Evolutionary conservation across 441 rosid genomes (phyloP).

Genomic region (Brassica hybrid): DNA sequence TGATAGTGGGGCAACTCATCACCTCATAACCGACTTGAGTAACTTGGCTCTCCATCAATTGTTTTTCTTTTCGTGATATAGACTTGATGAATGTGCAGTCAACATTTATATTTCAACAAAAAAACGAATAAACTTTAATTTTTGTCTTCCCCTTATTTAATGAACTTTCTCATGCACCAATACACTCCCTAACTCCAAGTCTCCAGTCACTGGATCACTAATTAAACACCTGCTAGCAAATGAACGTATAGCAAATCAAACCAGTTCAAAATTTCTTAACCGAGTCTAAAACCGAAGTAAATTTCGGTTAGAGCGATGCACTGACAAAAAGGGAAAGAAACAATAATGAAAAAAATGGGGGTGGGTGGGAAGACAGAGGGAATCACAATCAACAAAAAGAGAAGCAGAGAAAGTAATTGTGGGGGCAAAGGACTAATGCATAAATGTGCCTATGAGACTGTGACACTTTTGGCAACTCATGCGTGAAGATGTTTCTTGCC

Average conservation of each 20-base stretch:
- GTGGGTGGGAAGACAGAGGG: slow-evolving; percentile 38
- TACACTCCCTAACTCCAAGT: neutral
- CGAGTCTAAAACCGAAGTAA: slow-evolving; percentile 10
- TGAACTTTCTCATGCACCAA: slow-evolving; percentile 10
- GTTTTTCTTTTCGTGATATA: no score
- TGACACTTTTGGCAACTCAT: slow-evolving; percentile 46
- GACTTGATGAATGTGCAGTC: no score
- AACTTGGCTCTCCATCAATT: no score
- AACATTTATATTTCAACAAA: no score
- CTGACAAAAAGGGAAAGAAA: slow-evolving; percentile 25
- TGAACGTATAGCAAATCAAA: slow-evolving; percentile 13
- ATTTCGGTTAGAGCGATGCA: slow-evolving; percentile 5
- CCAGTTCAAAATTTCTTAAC: slow-evolving; percentile 11
- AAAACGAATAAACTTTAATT: no score
- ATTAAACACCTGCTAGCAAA: no score
- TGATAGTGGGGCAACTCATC: no score
- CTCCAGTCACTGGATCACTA: no score
- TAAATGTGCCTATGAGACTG: slow-evolving; percentile 35
- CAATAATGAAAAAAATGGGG: slow-evolving; percentile 20
- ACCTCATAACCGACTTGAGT: no score
- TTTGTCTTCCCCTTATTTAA: slow-evolving; percentile 22
- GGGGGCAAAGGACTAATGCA: slow-evolving; percentile 37
- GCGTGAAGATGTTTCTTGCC: slow-evolving; percentile 47
- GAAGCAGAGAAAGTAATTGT: slow-evolving; percentile 41
- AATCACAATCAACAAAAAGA: slow-evolving; percentile 46